These are phyloP conservation scores for Corynespora cassiicola DNA, from an alignment of 2,329 filamentous ascomycete species.

Conservation along the genomic window DNA sequence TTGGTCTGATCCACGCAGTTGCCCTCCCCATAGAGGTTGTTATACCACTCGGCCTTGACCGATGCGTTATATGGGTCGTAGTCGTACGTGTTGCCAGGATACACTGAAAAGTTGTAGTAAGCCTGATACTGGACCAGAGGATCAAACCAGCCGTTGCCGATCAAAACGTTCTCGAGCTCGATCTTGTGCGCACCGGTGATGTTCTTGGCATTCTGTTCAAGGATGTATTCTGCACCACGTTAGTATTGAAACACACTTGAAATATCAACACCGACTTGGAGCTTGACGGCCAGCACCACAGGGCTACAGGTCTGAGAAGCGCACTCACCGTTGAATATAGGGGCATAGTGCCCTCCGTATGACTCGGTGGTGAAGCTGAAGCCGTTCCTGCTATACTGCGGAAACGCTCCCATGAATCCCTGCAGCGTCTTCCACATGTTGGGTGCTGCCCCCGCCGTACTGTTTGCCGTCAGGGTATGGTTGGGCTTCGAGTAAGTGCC, in stretches of 20 bases:
- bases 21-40: conserved; percentile 65
- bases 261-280: conserved; percentile 51
- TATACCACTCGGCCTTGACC: conserved; percentile 60
- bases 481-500: conserved; percentile 64
- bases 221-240: conserved; percentile 47
- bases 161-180: conserved; percentile 57
- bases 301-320: conserved; percentile 45
- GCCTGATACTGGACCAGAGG: conserved; percentile 63
- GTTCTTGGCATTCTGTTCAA: conserved; percentile 53
- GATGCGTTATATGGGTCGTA: conserved; percentile 59
- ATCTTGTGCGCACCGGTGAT: conserved; percentile 55
- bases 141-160: conserved; percentile 67
- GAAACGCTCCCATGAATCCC: conserved; percentile 69
- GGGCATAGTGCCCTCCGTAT: conserved; percentile 66
- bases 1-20: conserved; percentile 66
- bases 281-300: conserved; percentile 48
- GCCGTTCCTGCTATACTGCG: conserved; percentile 50
- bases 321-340: conserved; percentile 55
- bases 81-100: conserved; percentile 64
- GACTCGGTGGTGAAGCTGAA: conserved; percentile 65
- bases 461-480: conserved; percentile 58
- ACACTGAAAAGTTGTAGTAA: conserved; percentile 65
- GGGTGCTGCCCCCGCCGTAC: conserved; percentile 60
- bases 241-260: conserved; percentile 46
- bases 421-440: conserved; percentile 68